A percentile compares a stretch with the other conserved stretches of the same genome.
These are phyloP conservation scores for Elongisporangium prolatum DNA, from an alignment of 352 stramenopile genomes.

Conservation along the genomic window DNA sequence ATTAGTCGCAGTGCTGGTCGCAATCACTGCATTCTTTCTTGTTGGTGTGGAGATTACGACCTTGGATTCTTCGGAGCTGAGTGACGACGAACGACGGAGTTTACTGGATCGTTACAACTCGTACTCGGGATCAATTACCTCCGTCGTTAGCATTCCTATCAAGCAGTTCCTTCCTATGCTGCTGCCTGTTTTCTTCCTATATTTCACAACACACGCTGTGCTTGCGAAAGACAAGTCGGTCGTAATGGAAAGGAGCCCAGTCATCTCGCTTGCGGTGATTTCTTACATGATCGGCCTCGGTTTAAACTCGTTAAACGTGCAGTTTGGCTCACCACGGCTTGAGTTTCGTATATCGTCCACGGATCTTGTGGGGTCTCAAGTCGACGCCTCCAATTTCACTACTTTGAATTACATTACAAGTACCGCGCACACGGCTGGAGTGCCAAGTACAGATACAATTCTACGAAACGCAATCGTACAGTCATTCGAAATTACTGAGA, in stretches of 20 bases:
- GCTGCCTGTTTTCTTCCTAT: background rate
- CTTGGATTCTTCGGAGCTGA: background rate
- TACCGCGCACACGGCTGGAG: background rate
- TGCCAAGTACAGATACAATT: background rate
- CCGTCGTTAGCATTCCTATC: background rate
- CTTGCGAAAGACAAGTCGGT: background rate
- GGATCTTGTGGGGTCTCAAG: background rate
- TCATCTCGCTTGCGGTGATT: background rate
- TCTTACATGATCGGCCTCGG: background rate
- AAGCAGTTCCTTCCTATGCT: conserved; percentile 5
- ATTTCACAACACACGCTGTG: background rate
- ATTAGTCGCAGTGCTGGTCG: background rate
- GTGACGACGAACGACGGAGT: background rate
- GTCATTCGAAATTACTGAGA: background rate
- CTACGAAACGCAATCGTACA: background rate
- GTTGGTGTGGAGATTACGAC: background rate
- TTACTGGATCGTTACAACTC: background rate
- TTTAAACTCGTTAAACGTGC: background rate
- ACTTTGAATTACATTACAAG: background rate
- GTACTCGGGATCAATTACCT: background rate
- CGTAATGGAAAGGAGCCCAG: background rate
- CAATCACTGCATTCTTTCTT: background rate
- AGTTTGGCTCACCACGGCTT: background rate
- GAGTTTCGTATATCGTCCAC: background rate
- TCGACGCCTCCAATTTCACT: background rate